These are phyloP conservation scores for Mucuna pruriens DNA, from an alignment of 306 rosid genomes.

Conservation along the genomic window DNA sequence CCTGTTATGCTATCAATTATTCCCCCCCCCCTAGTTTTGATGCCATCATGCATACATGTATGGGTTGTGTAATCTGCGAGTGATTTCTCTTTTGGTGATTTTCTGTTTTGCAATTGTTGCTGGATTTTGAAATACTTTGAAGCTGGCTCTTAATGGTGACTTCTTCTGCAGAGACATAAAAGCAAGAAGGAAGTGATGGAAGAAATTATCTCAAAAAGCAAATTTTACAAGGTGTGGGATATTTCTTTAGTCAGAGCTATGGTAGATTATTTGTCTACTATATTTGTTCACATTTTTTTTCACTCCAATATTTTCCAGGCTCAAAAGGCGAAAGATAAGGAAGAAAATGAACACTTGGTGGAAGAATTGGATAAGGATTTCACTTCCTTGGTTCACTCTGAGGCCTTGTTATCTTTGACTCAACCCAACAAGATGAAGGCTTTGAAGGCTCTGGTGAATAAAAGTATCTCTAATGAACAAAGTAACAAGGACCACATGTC, in stretches of 20 bases:
- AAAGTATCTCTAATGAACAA: conserved; percentile 53
- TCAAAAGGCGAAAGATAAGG: conserved; percentile 86
- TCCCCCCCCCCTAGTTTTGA: background rate
- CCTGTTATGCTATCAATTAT: conserved; percentile 1
- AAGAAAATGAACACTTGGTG: conserved; percentile 71
- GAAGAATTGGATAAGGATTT: conserved; percentile 79
- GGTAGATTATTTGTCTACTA: conserved; percentile 20
- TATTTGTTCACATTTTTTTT: conserved; percentile 17
- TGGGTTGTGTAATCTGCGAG: background rate
- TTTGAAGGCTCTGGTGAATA: conserved; percentile 67
- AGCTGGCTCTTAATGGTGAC: conserved; percentile 30
- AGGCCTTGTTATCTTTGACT: conserved; percentile 63
- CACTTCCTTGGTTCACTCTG: conserved; percentile 60
- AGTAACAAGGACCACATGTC: conserved; percentile 50
- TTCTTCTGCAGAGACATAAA: conserved; percentile 71
- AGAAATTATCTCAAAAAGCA: conserved; percentile 85
- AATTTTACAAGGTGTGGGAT: conserved; percentile 67
- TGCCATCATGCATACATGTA: background rate
- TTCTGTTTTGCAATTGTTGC: background rate
- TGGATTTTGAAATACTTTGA: conserved; percentile 9
- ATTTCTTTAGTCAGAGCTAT: conserved; percentile 15
- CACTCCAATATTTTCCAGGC: conserved; percentile 63
- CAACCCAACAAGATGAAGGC: conserved; percentile 74
- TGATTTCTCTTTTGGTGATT: conserved; percentile 19
- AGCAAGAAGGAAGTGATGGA: conserved; percentile 88